Conservation (phyloP, 345 rosid genomes). For the Corchorus olitorius region DNA sequence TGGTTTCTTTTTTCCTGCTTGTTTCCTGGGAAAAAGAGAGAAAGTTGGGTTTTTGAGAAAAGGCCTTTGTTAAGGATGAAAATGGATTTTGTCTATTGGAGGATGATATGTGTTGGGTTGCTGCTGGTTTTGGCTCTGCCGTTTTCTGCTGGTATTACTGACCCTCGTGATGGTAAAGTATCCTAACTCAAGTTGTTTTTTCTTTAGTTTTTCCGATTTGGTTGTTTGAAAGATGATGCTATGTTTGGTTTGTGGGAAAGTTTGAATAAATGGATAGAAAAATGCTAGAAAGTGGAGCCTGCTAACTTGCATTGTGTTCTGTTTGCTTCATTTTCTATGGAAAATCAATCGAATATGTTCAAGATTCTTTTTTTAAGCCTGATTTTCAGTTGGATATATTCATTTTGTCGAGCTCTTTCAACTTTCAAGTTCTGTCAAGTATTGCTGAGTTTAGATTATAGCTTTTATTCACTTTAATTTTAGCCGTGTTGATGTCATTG, state of each 20-base stretch:
- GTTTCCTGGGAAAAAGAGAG: slow-evolving; percentile 4
- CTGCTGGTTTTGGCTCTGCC: slow-evolving; percentile 41
- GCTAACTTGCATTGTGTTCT: neutral
- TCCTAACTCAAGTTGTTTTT: slow-evolving; percentile 14
- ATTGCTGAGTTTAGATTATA: neutral
- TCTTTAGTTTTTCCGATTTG: neutral
- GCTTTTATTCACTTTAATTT: too few relatives aligned
- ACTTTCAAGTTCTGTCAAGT: neutral
- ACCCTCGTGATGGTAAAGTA: slow-evolving; percentile 63
- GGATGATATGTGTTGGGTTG: slow-evolving; percentile 34
- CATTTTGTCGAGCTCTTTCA: neutral
- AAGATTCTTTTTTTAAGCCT: neutral
- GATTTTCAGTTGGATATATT: neutral
- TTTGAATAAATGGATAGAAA: slow-evolving; percentile 1
- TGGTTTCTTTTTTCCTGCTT: neutral
- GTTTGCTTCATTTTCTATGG: neutral
- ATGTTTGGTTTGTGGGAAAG: slow-evolving; percentile 25
- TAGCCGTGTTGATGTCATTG: neutral
- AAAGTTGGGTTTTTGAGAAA: neutral
- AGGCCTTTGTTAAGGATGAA: neutral
- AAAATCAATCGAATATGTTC: neutral
- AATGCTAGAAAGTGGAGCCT: slow-evolving; percentile 11
- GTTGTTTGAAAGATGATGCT: slow-evolving; percentile 7
- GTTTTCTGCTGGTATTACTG: slow-evolving; percentile 49
- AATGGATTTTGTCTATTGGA: slow-evolving; percentile 47